Base-by-base conservation (phyloP, 2,329 filamentous ascomycete genomes). In the Aureobasidium sp. region DNA sequence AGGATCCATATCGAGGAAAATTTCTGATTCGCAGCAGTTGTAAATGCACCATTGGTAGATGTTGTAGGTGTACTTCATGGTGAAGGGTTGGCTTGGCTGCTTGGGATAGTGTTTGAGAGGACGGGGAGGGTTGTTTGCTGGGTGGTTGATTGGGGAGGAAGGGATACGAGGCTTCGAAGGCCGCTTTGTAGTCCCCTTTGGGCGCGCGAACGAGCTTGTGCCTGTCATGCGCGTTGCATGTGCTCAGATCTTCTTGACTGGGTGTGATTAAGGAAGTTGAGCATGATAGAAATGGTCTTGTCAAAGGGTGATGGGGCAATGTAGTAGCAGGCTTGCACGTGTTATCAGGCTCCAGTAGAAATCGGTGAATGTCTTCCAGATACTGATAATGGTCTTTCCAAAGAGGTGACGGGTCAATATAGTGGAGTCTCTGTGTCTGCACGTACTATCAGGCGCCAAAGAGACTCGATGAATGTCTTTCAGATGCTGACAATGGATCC, bases 51-150 rank as follows among this genome's bases (percentile, higher is more conserved):
- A 37, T 27, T 51, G 48, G 27, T n/a, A 42, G 21, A 54, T 42
- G 25, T 54, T 27, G 21, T 36, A 47, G 54, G 30, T 58, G 30
- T 45, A 58, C 16, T 47, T 58, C 41, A 58, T 58, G 21, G 16
- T 37, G 9, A 4, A 7, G 21, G 29, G 1, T 27, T 36, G 39
- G 9, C 29, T 14, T 13, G 3, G 10, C 9, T 16, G 30, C 11
- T 14, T n/a, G 2, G 8, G 10, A 7, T 1, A 16, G 1, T 14
- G 6, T 16, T n/a, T 32, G 29, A 3, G 4, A 2, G 4, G 5
- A 7, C 6, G 7, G 21, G 41, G 14, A 29, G 32, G 16, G 8
- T 3, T 32, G 42, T n/a, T 58, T 21, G 54, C 7, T 45, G 14
- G 3, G 29, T 47, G 21, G 21, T 9, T 34, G 30, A 9, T 7